Evolutionary conservation across 805 yeast species (phyloP).

Genomic region (Wickerhamomyces silvicola): DNA sequence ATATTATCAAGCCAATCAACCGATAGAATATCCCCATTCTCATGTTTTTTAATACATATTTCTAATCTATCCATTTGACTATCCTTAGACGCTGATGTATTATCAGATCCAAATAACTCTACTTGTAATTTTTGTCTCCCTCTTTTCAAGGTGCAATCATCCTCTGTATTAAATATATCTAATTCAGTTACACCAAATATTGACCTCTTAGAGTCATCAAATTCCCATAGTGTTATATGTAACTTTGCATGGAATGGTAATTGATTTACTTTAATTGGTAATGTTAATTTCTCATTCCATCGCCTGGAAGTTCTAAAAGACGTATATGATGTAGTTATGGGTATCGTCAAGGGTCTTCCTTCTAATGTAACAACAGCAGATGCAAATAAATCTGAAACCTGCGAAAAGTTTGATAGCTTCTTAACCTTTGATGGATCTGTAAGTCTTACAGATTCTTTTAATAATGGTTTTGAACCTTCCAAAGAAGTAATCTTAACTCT

Average conservation of each 20-base stretch:
- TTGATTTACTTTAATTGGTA: conserved; percentile 70
- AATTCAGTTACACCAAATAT: conserved; percentile 59
- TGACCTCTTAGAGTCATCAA: conserved; percentile 43
- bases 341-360: conserved; percentile 40
- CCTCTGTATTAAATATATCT: conserved; percentile 47
- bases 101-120: conserved; percentile 30
- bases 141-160: conserved; percentile 54
- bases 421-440: conserved; percentile 40
- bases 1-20: conserved; percentile 72
- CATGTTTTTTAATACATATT: conserved; percentile 50
- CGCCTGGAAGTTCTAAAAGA: conserved; percentile 38
- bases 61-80: conserved; percentile 45
- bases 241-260: conserved; percentile 58
- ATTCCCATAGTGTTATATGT: conserved; percentile 62
- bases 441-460: conserved; percentile 40
- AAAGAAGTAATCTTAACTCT: conserved; percentile 40
- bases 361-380: conserved; percentile 40
- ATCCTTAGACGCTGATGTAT: conserved; percentile 19
- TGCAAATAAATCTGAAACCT: conserved; percentile 32
- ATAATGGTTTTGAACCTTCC: conserved; percentile 36
- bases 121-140: conserved; percentile 62
- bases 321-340: conserved; percentile 43
- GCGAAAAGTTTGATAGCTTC: conserved; percentile 32
- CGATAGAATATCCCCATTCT: conserved; percentile 55
- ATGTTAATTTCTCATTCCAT: conserved; percentile 69